Base-by-base conservation (phyloP, 2,329 filamentous ascomycete species). In the Colletotrichum godetiae region DNA sequence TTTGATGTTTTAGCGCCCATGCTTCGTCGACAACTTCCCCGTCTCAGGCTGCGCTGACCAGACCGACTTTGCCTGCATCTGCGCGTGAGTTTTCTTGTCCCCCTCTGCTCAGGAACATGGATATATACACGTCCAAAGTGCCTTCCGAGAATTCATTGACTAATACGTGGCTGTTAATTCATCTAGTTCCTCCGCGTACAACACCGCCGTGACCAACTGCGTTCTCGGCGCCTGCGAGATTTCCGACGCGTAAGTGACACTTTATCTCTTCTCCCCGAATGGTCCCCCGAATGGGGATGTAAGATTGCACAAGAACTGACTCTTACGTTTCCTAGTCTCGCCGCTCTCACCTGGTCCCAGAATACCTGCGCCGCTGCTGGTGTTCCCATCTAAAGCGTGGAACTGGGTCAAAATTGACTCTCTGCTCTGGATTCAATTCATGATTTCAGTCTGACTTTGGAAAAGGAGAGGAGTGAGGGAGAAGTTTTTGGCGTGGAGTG, bases 1-100 rank as follows among this genome's bases (percentile, higher is more conserved):
- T 24, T 29, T 13, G 7, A n/a, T 31, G 19, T 31, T 13, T n/a
- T n/a, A 73, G 70, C 58, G 55, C 15, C 58, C 49, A 8, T 77
- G 76, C 35, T 68, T 76, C 57, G 56, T 69, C 22, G 42, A 75
- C 46, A 75, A 53, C 63, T 72, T 76, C 33, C 53, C 66, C 15
- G 6, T 61, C 22, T 75, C 73, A 46, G 75, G 66, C 2, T 73
- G 65, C 49, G 19, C 58, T 33, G 64, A 68, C 12, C 59, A 74
- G 49, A 72, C 65, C 22, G 62, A 75, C 74, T 77, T 73, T 6
- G 63, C 65, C 27, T 74, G 72, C 55, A 33, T 74, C 49, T 77
- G 74, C 73, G 64, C 63, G 74, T 76, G 35, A 42, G 75, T 59
- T 5, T 5, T 12, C 27, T 19, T 12, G 19, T 27, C n/a, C 19